Percentiles rank a stretch among this genome's conserved stretches.
Evolutionary conservation across 2,329 filamentous ascomycete genomes (phyloP).

Genomic region (Aquanectria penicillioides): DNA sequence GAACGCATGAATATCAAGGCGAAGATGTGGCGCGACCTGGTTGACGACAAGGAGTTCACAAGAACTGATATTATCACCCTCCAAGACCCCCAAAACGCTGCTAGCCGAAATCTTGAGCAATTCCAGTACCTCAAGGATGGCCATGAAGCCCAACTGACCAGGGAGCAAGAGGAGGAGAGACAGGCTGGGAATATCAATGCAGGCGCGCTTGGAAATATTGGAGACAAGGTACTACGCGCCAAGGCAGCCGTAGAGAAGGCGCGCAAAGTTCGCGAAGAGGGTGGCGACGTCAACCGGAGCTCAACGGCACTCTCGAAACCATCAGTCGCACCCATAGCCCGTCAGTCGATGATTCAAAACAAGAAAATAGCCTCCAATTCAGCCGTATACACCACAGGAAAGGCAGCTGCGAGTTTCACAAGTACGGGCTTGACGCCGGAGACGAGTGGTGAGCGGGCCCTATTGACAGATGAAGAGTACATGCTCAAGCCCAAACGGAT

Average conservation of each 20-base stretch:
- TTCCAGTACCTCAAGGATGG: conserved; percentile 94
- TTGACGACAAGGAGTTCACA: conserved; percentile 87
- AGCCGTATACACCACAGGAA: conserved; percentile 88
- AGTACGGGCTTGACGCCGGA: conserved; percentile 93
- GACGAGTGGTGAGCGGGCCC: conserved; percentile 85
- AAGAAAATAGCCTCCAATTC: conserved; percentile 81
- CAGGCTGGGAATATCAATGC: conserved; percentile 79
- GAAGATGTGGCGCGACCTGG: conserved; percentile 93
- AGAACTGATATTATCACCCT: conserved; percentile 94
- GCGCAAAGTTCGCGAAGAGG: conserved; percentile 74
- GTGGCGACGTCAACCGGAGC: conserved; percentile 66
- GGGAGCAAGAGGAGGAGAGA: conserved; percentile 75
- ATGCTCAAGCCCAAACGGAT: conserved; percentile 92
- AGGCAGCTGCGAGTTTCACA: conserved; percentile 92
- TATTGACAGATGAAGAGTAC: conserved; percentile 93
- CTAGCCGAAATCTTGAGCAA: conserved; percentile 81
- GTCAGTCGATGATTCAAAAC: conserved; percentile 58
- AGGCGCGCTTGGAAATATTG: conserved; percentile 79
- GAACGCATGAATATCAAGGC: conserved; percentile 95
- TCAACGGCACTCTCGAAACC: conserved; percentile 55
- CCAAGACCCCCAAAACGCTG: conserved; percentile 93
- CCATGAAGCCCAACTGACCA: conserved; percentile 71
- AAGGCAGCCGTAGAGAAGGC: conserved; percentile 95
- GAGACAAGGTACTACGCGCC: conserved; percentile 86
- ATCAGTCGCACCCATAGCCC: conserved; percentile 34